These are phyloP conservation scores for Luffa acutangula DNA, from an alignment of 306 rosid genomes.

Conservation along the genomic window DNA sequence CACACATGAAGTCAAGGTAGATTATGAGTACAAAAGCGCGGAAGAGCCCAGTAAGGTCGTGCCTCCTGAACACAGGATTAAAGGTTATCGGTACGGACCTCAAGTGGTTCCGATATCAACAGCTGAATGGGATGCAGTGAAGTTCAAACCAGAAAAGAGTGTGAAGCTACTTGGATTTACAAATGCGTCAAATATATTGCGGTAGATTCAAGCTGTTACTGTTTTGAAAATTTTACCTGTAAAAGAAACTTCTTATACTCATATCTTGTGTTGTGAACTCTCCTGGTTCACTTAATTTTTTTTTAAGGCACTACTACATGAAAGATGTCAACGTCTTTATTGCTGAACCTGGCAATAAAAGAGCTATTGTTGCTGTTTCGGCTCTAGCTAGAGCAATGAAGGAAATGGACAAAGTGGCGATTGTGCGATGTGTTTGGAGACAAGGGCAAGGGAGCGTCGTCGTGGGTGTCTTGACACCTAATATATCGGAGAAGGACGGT, in stretches of 20 bases:
- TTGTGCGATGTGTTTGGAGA: slow-evolving; percentile 86
- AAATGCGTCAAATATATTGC: slow-evolving; percentile 47
- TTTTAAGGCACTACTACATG: slow-evolving; percentile 66
- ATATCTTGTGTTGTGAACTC: slow-evolving; percentile 11
- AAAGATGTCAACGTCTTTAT: slow-evolving; percentile 68
- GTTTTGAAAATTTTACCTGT: slow-evolving; percentile 5
- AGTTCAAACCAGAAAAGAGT: slow-evolving; percentile 85
- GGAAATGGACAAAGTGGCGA: slow-evolving; percentile 72
- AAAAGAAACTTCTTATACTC: background rate
- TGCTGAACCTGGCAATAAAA: slow-evolving; percentile 58
- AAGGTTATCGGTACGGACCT: slow-evolving; percentile 90
- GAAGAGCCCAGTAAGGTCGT: slow-evolving; percentile 45
- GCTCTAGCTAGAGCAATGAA: slow-evolving; percentile 91
- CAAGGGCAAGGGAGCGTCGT: slow-evolving; percentile 59
- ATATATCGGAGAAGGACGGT: slow-evolving; percentile 44
- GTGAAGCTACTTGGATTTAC: slow-evolving; percentile 89
- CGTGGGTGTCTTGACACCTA: slow-evolving; percentile 76
- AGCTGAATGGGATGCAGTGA: slow-evolving; percentile 78
- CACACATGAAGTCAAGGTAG: slow-evolving; percentile 73
- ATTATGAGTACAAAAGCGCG: slow-evolving; percentile 57
- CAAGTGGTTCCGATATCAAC: slow-evolving; percentile 83
- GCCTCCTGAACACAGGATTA: slow-evolving; percentile 88
- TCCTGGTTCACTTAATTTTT: slow-evolving; percentile 11
- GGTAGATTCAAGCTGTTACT: slow-evolving; percentile 31
- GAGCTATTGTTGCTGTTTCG: slow-evolving; percentile 62